A percentile compares a stretch with the other conserved stretches of the same genome.
Evolutionary conservation across 208 protist species (phyloP).

Genomic region (Crithidia mellificae): DNA sequence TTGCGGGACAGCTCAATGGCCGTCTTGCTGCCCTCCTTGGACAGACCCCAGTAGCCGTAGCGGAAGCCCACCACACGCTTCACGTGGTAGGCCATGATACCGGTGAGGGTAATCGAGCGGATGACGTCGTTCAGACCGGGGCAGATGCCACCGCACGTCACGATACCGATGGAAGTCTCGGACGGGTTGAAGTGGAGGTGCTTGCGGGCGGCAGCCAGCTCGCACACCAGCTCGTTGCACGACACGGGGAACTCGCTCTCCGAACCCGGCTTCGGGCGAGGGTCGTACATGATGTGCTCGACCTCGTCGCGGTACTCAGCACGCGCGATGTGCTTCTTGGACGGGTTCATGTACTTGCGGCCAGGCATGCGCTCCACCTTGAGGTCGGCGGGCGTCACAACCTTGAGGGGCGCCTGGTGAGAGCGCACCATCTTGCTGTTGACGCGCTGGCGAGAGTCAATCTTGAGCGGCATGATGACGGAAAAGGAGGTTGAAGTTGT

Average conservation of each 20-base stretch:
- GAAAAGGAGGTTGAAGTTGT: slow-evolving; percentile 1
- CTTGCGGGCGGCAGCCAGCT: slow-evolving; percentile 80
- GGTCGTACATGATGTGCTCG: slow-evolving; percentile 90
- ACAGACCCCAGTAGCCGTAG: slow-evolving; percentile 93
- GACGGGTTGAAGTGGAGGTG: slow-evolving; percentile 90
- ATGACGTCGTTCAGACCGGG: slow-evolving; percentile 96
- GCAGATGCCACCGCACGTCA: slow-evolving; percentile 96
- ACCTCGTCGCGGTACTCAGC: slow-evolving; percentile 77
- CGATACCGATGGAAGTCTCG: slow-evolving; percentile 90
- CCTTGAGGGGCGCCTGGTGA: slow-evolving; percentile 50
- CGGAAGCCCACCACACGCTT: slow-evolving; percentile 92
- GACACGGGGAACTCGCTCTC: slow-evolving; percentile 71
- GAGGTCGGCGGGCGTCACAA: slow-evolving; percentile 73
- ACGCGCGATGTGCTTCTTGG: slow-evolving; percentile 76
- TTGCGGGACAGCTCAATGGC: slow-evolving; percentile 83
- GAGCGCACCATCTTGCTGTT: slow-evolving; percentile 43
- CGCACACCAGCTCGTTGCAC: slow-evolving; percentile 61
- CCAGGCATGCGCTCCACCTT: slow-evolving; percentile 78
- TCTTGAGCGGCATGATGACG: slow-evolving; percentile 6
- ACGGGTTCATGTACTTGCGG: slow-evolving; percentile 75
- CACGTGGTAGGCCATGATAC: slow-evolving; percentile 84
- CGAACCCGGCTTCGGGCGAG: slow-evolving; percentile 59
- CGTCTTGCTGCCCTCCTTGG: slow-evolving; percentile 83
- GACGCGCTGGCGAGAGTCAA: slow-evolving; percentile 4
- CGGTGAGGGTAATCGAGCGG: slow-evolving; percentile 86